phyloP scores from a whole-genome alignment of 331 rosid species.

The Prunus yedoensis region DNA sequence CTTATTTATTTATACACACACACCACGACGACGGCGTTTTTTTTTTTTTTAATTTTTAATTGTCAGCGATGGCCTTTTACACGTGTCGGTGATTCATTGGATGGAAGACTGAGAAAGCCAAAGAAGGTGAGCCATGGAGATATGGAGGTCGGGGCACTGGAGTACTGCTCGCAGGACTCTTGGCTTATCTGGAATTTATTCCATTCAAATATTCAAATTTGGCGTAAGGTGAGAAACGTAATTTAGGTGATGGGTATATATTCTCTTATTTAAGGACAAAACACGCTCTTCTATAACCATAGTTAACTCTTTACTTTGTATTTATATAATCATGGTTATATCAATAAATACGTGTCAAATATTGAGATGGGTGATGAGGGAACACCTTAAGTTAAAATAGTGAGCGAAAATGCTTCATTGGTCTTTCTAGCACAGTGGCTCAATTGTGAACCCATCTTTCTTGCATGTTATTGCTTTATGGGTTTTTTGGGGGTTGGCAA shows the following conservation, averaged over 20 bases:
- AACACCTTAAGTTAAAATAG: too few relatives aligned
- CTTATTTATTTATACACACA: background rate
- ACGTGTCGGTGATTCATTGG: background rate
- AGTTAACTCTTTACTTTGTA: too few relatives aligned
- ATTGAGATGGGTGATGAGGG: too few relatives aligned
- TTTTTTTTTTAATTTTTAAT: background rate
- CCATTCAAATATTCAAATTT: conserved; percentile 15
- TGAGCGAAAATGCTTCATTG: too few relatives aligned
- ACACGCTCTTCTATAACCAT: too few relatives aligned
- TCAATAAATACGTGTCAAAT: too few relatives aligned
- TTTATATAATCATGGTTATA: too few relatives aligned
- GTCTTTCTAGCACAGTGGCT: background rate
- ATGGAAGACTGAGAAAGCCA: background rate
- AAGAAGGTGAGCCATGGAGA: background rate
- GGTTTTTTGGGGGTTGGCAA: too few relatives aligned
- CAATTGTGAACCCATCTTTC: background rate
- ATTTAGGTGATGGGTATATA: background rate
- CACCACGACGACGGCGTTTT: background rate
- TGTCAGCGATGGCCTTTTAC: background rate
- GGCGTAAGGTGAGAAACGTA: conserved; percentile 32
- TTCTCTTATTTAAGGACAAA: too few relatives aligned
- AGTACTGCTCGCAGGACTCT: background rate
- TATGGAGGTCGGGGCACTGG: background rate
- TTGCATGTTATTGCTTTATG: too few relatives aligned
- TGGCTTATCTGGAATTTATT: background rate